Evolutionary conservation across 2,329 filamentous ascomycete species (phyloP).

Genomic region (Beauveria pseudobassiana): DNA sequence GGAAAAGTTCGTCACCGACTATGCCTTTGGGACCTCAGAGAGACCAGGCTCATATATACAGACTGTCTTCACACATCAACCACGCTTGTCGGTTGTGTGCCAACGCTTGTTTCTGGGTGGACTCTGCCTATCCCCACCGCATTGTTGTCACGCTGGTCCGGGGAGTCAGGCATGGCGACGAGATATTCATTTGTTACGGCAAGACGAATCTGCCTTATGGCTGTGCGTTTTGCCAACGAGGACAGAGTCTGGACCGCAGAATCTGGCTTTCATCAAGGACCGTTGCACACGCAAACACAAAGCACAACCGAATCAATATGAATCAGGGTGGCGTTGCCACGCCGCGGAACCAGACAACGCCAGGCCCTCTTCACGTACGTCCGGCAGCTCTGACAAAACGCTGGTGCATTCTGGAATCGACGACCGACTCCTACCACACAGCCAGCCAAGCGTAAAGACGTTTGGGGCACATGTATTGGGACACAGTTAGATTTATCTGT

Average conservation of each 20-base stretch:
- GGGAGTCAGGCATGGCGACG: conserved; percentile 20
- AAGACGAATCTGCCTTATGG: conserved; percentile 19
- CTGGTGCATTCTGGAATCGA: neutral
- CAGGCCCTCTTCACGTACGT: too few species aligned
- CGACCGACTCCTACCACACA: neutral
- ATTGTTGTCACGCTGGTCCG: conserved; percentile 17
- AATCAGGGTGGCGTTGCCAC: neutral
- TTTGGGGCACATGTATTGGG: neutral
- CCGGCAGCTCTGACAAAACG: too few species aligned
- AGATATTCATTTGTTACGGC: conserved; percentile 32
- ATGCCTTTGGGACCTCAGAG: conserved; percentile 16
- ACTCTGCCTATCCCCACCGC: conserved; percentile 2
- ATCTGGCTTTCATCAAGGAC: neutral
- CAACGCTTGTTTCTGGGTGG: conserved; percentile 17
- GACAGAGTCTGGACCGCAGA: neutral
- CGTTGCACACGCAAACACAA: neutral
- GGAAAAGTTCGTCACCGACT: conserved; percentile 18
- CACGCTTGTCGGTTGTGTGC: conserved; percentile 25
- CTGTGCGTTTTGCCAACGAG: conserved; percentile 18
- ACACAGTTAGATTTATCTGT: conserved; percentile 12
- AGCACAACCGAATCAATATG: neutral
- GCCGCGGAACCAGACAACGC: neutral
- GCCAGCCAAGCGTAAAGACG: neutral
- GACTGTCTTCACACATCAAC: conserved; percentile 22
- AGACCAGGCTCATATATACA: conserved; percentile 15